Evolutionary conservation across 352 stramenopile genomes (phyloP), one percentile per base, ranked within the genome.

Genomic region (Globisporangium megalacanthum): DNA sequence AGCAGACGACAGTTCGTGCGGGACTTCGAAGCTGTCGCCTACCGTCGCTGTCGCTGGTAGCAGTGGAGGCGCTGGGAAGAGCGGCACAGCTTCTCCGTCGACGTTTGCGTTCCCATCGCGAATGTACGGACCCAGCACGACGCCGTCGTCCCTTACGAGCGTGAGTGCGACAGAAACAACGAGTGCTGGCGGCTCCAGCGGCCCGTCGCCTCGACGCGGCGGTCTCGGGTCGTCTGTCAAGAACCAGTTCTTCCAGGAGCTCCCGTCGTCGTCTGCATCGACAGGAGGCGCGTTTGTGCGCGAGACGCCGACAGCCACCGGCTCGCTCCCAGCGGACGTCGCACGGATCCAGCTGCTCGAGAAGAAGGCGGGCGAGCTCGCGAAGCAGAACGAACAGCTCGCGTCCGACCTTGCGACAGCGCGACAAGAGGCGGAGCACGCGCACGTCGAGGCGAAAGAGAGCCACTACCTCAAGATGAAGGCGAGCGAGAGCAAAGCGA

Each of bases 381-480:
- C 57, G 3, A 66, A 71, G 49, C 65, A 67, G 9, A 58, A 51
- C 42, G 61, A 71, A 20, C 46, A 56, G 52, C 51, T 42, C 45
- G 59, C 42, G 44, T 46, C 46, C 29, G 58, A 65, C 7, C 35
- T 56, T 11, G 49, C 47, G 6, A 67, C 65, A 11, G 62, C 52
- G 25, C 61, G 54, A n/a, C 53, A 54, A 39, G 54, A 79, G 35
- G 62, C 75, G 14, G 62, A 71, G 13, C 53, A 61, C 3, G 66
- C 65, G n/a, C 60, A 68, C n/a, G 56, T 67, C 8, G 73, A 80
- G 47, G 73, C 73, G 9, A 80, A 80, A 51, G 73, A 83, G 47
- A 74, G 64, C 53, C 76, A 77, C 51, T 83, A 83, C 56, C 62
- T 75, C 33, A 75, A 77, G 46, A 83, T 80, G 73, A 83, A 83